Percentiles rank a stretch among this genome's conserved stretches.
phyloP scores from a whole-genome alignment of 495 filamentous ascomycete species.

The Neurospora intermedia region DNA sequence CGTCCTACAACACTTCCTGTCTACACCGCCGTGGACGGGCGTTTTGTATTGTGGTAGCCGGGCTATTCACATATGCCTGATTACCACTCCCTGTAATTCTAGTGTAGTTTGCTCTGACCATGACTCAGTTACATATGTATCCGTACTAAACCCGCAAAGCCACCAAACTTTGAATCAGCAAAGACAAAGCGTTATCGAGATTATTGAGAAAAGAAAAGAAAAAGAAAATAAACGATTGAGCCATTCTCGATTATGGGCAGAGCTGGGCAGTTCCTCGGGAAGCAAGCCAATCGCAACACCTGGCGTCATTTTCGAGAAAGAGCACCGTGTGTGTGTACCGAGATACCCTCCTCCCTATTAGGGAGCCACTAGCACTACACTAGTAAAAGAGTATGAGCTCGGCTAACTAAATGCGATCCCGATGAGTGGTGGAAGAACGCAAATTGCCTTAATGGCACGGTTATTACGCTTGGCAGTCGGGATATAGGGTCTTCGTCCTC shows the following conservation, averaged over 20 bases:
- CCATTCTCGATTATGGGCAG: neutral
- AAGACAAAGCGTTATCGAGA: neutral
- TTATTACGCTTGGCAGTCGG: neutral
- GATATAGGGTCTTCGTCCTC: neutral
- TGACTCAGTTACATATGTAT: neutral
- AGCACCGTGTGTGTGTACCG: neutral
- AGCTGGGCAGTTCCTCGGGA: neutral
- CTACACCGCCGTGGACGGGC: neutral
- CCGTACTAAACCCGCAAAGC: neutral
- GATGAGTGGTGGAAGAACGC: neutral
- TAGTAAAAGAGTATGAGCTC: neutral
- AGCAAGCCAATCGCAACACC: neutral
- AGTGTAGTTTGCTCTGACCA: neutral
- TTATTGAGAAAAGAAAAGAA: neutral
- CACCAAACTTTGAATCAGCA: neutral
- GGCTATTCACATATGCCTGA: neutral
- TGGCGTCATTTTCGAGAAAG: neutral
- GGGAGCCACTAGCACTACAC: neutral
- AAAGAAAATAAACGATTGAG: neutral
- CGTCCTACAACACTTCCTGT: neutral
- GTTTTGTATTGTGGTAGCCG: neutral
- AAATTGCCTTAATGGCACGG: neutral
- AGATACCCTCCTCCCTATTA: neutral
- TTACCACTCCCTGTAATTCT: neutral
- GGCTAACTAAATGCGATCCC: neutral